Evolutionary conservation across 148 eudicot species (phyloP), one percentile per base, ranked within the genome.

Genomic region (Hydrangea macrophylla): DNA sequence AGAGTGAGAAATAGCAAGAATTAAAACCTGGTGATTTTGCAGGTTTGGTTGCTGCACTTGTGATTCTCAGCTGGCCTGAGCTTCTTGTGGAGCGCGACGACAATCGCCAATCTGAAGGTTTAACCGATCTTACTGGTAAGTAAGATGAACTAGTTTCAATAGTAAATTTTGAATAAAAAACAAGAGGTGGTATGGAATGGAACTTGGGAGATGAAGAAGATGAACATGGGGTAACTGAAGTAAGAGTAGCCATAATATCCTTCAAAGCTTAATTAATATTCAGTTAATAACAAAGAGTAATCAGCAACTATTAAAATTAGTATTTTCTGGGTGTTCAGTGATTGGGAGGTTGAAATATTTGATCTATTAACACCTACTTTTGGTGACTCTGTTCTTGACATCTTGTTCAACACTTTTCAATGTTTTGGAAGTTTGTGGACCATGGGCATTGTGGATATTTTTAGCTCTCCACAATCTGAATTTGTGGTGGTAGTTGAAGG

Each of bases 11-110:
- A 0, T 9, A 31, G 58, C 40, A 26, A 31, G 75, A 75, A 35
- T 79, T n/a, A n/a, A n/a, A n/a, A 94, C 99, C 99, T 82, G 99
- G 99, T 70, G 99, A 82, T 84, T 94, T 94, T 28, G 96, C 93
- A 37, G 80, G 82, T 80, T 94, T 94, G 36, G 99, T 94, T 48
- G 97, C 97, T 18, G 99, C 83, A 67, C 74, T 82, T 9, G 67
- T 74, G 65, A 94, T 80, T 60, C 68, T 84, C 58, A 88, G 62
- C n/a, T n/a, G n/a, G n/a, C 82, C 75, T 54, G 66, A 51, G 11
- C 78, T 69, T 6, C 78, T 69, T 6, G 48, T 22, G 22, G 73
- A 54, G 55, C 58, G 28, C 45, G 39, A 36, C n/a, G 76, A 45
- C 17, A 62, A 48, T 44, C 55, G 58, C 40, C 78, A 59, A 33